Evolutionary conservation across 768 basidiomycete species (phyloP).

Genomic region (Gelatoporia subvermispora): DNA sequence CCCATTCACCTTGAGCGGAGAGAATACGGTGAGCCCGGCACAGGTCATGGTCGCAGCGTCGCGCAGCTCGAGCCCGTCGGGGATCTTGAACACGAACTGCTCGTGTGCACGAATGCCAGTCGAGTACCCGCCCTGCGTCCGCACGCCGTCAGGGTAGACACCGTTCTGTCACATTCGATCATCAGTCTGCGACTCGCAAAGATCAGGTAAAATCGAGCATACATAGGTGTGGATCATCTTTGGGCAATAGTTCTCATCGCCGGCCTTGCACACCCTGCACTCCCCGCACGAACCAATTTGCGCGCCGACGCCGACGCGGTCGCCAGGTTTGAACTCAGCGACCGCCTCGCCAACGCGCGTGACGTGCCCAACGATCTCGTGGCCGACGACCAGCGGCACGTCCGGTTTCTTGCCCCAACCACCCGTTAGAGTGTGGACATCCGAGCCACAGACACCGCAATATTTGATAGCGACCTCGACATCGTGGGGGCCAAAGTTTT

Average conservation of each 20-base stretch:
- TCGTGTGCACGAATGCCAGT: slow-evolving; percentile 39
- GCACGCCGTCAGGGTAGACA: slow-evolving; percentile 33
- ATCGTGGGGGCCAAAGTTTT: slow-evolving; percentile 44
- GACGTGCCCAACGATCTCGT: slow-evolving; percentile 51
- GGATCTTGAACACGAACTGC: slow-evolving; percentile 53
- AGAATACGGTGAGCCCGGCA: slow-evolving; percentile 55
- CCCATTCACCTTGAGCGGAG: slow-evolving; percentile 49
- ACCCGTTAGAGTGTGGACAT: slow-evolving; percentile 38
- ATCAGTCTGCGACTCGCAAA: too few species aligned
- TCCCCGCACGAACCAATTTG: slow-evolving; percentile 46
- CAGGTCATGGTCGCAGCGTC: slow-evolving; percentile 58
- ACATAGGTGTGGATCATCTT: slow-evolving; percentile 33
- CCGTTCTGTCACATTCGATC: not conserved
- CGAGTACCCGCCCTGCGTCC: slow-evolving; percentile 39
- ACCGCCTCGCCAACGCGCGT: slow-evolving; percentile 50
- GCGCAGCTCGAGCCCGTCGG: slow-evolving; percentile 42
- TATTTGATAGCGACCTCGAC: slow-evolving; percentile 47
- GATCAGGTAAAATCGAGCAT: not conserved
- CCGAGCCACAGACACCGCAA: slow-evolving; percentile 44
- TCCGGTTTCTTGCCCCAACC: slow-evolving; percentile 25
- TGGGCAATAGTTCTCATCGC: slow-evolving; percentile 52
- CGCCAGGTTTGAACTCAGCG: slow-evolving; percentile 47
- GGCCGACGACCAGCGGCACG: slow-evolving; percentile 22
- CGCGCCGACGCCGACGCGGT: slow-evolving; percentile 45
- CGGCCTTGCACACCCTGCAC: slow-evolving; percentile 41